Evolutionary conservation across 2,329 filamentous ascomycete genomes (phyloP), one percentile per base, ranked within the genome.

Genomic region (Ascochyta rabiei): DNA sequence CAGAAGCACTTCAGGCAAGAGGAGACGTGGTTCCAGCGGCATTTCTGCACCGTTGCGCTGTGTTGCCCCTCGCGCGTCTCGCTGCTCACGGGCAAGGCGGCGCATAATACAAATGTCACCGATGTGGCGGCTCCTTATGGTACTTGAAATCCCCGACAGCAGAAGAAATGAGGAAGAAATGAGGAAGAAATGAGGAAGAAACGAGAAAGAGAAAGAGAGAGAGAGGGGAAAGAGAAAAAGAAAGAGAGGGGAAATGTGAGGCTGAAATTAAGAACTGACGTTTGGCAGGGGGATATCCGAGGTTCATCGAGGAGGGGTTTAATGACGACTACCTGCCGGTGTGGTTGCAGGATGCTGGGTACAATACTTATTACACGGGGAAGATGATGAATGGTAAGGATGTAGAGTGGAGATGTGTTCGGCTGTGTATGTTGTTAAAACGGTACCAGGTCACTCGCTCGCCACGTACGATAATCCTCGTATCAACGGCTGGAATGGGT

Each of bases 51-150:
- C 0, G 84, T 86, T 0, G 80, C 88, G 0, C 70, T 89, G 0
- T 90, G 88, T 69, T 90, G 88, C 61, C 88, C 88, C 0, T 86
- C 86, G 0, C 79, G 88, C 2, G 87, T 88, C 2, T 84, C 81
- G 13, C 71, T 90, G 1, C 85, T 82, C 81, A 89, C 87, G 0
- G 87, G 88, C 0, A 84, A 83, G 64, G 81, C 84, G 6, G 85
- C 87, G 0, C 88, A 90, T 62, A 89, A 89, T 60, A 89, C 86
- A 0, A 90, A 90, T 60, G 85, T 90, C 1, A 90, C 88, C 0
- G 80, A 83, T 63, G 79, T 84, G 1, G 70, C 69, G 26, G 77
- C 84, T 42, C 83, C 82, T 10, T 83, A 83, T 55, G 82, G 80
- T 80, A 72, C 54, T 70, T 44, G 19, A 4, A 7, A 19, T n/a